Evolutionary conservation across 768 basidiomycete genomes (phyloP), one percentile per base, ranked within the genome.

Genomic region (Tephrocybe sp.): DNA sequence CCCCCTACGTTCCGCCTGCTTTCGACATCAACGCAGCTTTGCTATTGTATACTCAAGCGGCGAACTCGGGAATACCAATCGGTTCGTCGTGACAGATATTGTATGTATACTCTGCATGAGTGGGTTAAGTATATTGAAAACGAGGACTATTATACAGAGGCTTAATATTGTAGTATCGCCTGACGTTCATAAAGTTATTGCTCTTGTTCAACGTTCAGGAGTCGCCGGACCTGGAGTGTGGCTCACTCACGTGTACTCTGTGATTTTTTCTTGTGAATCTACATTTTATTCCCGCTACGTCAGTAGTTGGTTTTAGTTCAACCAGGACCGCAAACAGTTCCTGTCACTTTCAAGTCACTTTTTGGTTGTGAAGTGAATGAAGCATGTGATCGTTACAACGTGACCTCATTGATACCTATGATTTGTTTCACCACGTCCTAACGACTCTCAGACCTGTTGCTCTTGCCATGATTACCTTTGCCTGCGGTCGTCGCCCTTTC

Each of bases 171-270:
- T 51, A 55, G 17, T 45, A 38, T 47, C 24, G 47, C 46, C 36
- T 49, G 24, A 40, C 40, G 34, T n/a, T 45, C 5, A 21, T 46
- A 32, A 14, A 51, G 7, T 50, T 44, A 40, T 18, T 28, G 48
- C n/a, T n/a, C n/a, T n/a, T n/a, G n/a, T 24, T 43, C 39, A 51
- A 43, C 45, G 50, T 48, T 65, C 59, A 75, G 48, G 73, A 71
- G 36, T 74, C 73, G 33, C 70, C 70, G 51, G 76, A 77, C 56
- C 69, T 66, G 24, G 74, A 71, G 40, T 65, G 71, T 49, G 66
- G 62, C 54, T 78, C 76, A 25, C 74, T 69, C 50, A 72, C 64
- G 53, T n/a, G n/a, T n/a, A n/a, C n/a, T n/a, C n/a, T n/a, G n/a
- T n/a, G n/a, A n/a, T n/a, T n/a, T n/a, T n/a, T n/a, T n/a, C n/a